A percentile compares a stretch with the other conserved stretches of the same genome.
Conservation (phyloP, 2,329 filamentous ascomycete genomes). For the Beauveria medogensis region DNA sequence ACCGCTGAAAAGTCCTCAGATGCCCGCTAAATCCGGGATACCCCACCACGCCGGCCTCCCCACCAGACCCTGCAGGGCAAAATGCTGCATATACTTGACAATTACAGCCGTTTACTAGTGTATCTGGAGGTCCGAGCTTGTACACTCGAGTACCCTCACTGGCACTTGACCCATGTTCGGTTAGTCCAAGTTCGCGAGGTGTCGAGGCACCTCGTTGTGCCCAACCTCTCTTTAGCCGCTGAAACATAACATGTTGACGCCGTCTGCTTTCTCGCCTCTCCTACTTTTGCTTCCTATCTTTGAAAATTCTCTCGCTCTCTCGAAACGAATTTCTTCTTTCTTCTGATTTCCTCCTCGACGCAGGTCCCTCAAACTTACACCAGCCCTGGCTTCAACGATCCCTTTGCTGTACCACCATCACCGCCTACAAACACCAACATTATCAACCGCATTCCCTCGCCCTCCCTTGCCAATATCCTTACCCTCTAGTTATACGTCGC, state of each 20-base stretch:
- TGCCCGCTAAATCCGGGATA: background rate
- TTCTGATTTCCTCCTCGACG: background rate
- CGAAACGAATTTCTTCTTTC: too few relatives aligned
- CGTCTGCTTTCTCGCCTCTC: background rate
- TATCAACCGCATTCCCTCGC: background rate
- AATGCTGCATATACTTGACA: background rate
- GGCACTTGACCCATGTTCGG: background rate
- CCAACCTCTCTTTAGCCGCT: background rate
- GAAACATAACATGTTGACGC: slow-evolving; percentile 4
- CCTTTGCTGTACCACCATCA: background rate
- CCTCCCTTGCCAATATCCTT: background rate
- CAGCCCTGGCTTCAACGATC: background rate
- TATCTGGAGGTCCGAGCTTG: background rate
- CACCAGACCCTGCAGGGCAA: background rate
- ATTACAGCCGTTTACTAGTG: background rate
- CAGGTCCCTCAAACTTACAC: background rate
- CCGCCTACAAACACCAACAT: background rate
- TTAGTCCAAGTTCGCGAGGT: background rate
- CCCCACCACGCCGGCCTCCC: background rate
- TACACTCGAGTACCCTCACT: background rate
- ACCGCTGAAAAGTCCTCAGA: background rate
- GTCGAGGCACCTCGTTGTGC: background rate
- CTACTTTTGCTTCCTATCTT: background rate
- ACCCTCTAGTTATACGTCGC: background rate
- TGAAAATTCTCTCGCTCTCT: background rate